Percentiles rank a stretch among this genome's conserved stretches.
Evolutionary conservation across 2,329 filamentous ascomycete genomes (phyloP).

Genomic region (Venturia nashicola): DNA sequence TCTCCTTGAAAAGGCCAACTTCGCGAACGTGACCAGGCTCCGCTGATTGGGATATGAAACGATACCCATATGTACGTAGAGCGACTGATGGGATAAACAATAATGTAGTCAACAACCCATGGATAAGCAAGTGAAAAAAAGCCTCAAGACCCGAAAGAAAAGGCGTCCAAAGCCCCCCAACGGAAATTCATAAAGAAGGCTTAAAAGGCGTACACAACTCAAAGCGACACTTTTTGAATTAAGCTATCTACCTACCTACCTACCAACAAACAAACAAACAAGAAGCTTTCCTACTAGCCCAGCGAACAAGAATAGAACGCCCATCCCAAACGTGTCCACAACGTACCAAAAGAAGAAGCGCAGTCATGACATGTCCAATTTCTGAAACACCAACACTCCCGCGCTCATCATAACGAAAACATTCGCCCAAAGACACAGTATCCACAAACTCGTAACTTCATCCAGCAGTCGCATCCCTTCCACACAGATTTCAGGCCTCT

Average conservation of each 20-base stretch:
- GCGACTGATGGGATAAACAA: too few species aligned
- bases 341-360: not conserved
- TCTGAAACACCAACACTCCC: not conserved
- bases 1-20: not conserved
- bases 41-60: not conserved
- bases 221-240: not conserved
- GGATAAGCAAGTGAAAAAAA: too few species aligned
- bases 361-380: not conserved
- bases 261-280: too few species aligned
- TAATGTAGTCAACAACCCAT: too few species aligned
- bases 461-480: not conserved
- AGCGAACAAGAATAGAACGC: not conserved
- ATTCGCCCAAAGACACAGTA: not conserved
- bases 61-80: not conserved
- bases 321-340: not conserved
- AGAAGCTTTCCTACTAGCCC: not conserved
- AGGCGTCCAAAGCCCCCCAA: too few species aligned
- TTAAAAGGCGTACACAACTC: too few species aligned
- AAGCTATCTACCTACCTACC: not conserved
- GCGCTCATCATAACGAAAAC: not conserved
- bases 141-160: too few species aligned
- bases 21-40: not conserved
- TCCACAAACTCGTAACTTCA: not conserved
- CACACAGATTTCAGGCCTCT: not conserved
- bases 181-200: too few species aligned